phyloP scores from a whole-genome alignment of 345 rosid genomes.

The Syzygium aromaticum region DNA sequence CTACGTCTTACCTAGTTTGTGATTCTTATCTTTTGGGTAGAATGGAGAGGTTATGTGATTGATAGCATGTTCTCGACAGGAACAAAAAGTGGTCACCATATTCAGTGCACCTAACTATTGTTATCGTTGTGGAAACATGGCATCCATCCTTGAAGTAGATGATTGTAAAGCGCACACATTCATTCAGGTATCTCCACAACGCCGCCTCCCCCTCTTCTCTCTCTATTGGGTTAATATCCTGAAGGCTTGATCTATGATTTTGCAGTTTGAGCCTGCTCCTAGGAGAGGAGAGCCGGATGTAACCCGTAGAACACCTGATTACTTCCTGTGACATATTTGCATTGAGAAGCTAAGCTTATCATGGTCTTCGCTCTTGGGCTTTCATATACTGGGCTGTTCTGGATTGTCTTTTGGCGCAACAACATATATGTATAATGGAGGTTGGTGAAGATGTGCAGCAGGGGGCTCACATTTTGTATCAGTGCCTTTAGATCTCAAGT shows the following conservation, averaged over 20 bases:
- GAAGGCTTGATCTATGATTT: not conserved
- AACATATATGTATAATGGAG: not conserved
- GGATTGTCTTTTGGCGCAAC: not conserved
- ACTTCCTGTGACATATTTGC: constrained; percentile 47
- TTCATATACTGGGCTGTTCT: not conserved
- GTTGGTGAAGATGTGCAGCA: not conserved
- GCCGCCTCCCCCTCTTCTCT: not conserved
- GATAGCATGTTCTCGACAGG: constrained; percentile 33
- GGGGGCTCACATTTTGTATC: not conserved
- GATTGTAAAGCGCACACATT: constrained; percentile 92
- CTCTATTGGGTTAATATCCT: not conserved
- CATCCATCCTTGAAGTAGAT: constrained; percentile 88
- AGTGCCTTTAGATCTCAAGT: not conserved
- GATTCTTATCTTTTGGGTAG: not conserved
- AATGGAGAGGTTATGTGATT: not conserved
- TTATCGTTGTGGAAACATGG: constrained; percentile 98
- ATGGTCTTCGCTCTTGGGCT: not conserved
- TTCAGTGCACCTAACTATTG: constrained; percentile 97
- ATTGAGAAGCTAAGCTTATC: not conserved
- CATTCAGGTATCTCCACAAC: constrained; percentile 56
- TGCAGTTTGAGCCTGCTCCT: constrained; percentile 98
- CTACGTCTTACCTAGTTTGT: constrained; percentile 14
- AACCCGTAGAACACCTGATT: constrained; percentile 93
- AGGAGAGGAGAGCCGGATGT: constrained; percentile 98
- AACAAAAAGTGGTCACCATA: constrained; percentile 93